Evolutionary conservation across 1,139 yeast species (phyloP).

Genomic region (Nakaseomyces bracarensis): DNA sequence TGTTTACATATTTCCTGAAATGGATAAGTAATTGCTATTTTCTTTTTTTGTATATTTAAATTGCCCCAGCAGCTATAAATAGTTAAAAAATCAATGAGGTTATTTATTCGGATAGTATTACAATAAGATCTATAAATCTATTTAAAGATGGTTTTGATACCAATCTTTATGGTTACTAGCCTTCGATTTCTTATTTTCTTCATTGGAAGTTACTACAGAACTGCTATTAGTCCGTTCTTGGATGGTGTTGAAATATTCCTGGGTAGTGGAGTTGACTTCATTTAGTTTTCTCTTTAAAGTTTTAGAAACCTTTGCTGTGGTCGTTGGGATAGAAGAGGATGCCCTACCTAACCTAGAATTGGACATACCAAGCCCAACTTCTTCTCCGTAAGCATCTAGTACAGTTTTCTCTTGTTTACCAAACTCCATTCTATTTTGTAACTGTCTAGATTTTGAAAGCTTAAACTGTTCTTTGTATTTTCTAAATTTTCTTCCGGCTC

Average conservation of each 20-base stretch:
- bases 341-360: slow-evolving; percentile 8
- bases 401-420: slow-evolving; percentile 63
- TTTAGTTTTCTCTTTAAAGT: not conserved
- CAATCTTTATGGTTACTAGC: not conserved
- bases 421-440: slow-evolving; percentile 79
- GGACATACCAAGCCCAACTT: slow-evolving; percentile 75
- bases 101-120: not conserved
- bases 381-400: slow-evolving; percentile 65
- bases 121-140: not conserved
- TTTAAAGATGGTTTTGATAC: slow-evolving; percentile 2
- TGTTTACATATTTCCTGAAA: slow-evolving; percentile 1
- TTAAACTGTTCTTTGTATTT: slow-evolving; percentile 75
- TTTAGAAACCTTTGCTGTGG: not conserved
- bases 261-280: slow-evolving; percentile 1
- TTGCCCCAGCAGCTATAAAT: not conserved
- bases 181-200: not conserved
- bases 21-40: not conserved
- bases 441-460: slow-evolving; percentile 70
- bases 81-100: no score
- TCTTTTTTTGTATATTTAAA: not conserved
- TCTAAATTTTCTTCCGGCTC: slow-evolving; percentile 79
- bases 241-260: not conserved
- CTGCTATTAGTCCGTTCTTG: no score
- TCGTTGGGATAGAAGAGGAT: not conserved
- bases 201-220: no score